Percentiles rank a stretch among this genome's conserved stretches.
Conservation (phyloP, 2,329 filamentous ascomycete genomes). For the Trichophyton benhamiae region DNA sequence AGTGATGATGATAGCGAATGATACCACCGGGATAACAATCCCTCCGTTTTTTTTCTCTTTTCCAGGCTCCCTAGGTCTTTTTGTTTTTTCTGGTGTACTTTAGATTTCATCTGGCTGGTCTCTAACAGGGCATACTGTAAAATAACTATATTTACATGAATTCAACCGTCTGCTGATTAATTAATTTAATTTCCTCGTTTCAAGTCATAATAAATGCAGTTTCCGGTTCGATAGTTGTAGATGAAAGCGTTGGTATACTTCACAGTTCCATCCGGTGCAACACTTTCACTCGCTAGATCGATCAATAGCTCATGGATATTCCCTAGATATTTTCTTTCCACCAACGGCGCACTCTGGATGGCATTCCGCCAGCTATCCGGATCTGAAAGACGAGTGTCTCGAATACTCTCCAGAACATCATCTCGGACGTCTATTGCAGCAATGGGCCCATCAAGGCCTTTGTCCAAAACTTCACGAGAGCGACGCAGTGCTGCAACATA, state of each 20-base stretch:
- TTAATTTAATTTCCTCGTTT: conserved; percentile 22
- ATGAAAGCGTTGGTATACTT: conserved; percentile 63
- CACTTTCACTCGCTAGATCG: conserved; percentile 44
- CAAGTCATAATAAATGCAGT: conserved; percentile 76
- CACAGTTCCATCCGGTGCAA: conserved; percentile 36
- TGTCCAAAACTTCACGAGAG: conserved; percentile 52
- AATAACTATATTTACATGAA: conserved; percentile 8
- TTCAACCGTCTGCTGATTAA: conserved; percentile 13
- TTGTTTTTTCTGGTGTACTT: neutral
- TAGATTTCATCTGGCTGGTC: conserved; percentile 1
- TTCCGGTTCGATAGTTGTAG: conserved; percentile 80
- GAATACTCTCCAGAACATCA: conserved; percentile 63
- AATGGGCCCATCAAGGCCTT: conserved; percentile 65
- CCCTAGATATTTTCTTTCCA: conserved; percentile 67
- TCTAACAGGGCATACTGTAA: neutral
- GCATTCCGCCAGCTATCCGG: conserved; percentile 71
- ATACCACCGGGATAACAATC: conserved; percentile 11
- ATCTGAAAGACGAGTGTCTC: conserved; percentile 63
- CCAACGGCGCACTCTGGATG: conserved; percentile 63
- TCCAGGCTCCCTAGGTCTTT: neutral
- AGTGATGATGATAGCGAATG: conserved; percentile 71
- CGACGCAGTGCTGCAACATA: conserved; percentile 37
- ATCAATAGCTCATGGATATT: conserved; percentile 68
- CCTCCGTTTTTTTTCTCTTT: neutral
- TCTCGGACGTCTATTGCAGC: conserved; percentile 82